Base-by-base conservation (phyloP, 768 basidiomycete species). In the Serendipita vermifera region DNA sequence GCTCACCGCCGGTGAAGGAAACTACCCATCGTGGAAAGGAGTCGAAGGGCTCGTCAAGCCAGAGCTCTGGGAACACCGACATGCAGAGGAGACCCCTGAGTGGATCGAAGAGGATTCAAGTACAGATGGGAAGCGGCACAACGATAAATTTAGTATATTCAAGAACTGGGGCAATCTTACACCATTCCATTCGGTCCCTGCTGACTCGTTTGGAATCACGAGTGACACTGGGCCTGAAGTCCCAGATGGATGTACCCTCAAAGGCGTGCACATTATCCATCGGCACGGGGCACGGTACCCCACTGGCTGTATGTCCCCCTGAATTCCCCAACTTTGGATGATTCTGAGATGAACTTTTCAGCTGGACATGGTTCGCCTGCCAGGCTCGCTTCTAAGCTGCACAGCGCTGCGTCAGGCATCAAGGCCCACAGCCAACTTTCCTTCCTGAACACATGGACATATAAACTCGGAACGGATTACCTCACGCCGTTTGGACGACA, bases 381-480 rank as follows among this genome's bases (percentile, higher is more conserved):
- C 7, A 29, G 22, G n/a, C 31, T 51, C 31, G 46, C 46, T 7
- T 51, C 46, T 4, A 20, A 29, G 17, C 38, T 58, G 14, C 14
- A 55, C 33, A 15, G 46, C 33, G 35, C 57, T 11, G 33, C 43
- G 11, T 59, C 33, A 38, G 35, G 9, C 56, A 57, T 5, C 61
- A 41, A 55, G 40, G 67, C 64, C 0, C 59, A 55, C 1, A 70
- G 70, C 1, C 59, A 62, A 7, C 58, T 73, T 11, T 20, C 58
- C 1, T 74, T 73, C 64, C 51, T 74, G 57, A 68, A 72, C 58
- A 51, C 46, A 15, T 51, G 87, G 92, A 82, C 84, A 3, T 93
- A 90, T 69, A 86, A 87, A 62, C 78, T 97, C 2, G 93, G 92
- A 13, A 82, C 83, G 71, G 92, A 96, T 58, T 59, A 71, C 13